These are phyloP conservation scores for Perkinsus chesapeaki DNA, from an alignment of 169 alveolate species.

Conservation along the genomic window DNA sequence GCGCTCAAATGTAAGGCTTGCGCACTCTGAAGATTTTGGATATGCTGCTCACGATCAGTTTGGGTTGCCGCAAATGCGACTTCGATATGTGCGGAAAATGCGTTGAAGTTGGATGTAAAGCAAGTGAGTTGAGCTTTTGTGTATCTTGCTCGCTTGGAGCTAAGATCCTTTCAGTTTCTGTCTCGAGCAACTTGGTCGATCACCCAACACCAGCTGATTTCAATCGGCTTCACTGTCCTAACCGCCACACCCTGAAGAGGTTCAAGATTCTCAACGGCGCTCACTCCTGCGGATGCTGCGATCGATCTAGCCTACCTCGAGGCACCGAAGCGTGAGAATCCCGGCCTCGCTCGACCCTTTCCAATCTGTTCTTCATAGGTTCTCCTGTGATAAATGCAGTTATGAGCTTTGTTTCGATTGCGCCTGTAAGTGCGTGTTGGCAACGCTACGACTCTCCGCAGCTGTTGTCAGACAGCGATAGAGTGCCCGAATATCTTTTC, in stretches of 20 bases:
- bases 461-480: too few species aligned
- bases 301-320: background rate
- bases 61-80: background rate
- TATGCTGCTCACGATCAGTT: background rate
- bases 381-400: background rate
- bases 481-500: too few species aligned
- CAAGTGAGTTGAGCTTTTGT: background rate
- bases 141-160: background rate
- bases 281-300: background rate
- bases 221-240: background rate
- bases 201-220: background rate
- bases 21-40: background rate
- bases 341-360: background rate
- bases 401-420: background rate
- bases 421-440: background rate
- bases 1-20: background rate
- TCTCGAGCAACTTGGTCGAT: background rate
- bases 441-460: too few species aligned
- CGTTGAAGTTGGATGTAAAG: background rate
- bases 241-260: background rate
- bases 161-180: background rate
- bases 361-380: background rate
- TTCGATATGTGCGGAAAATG: background rate
- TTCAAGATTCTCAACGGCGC: background rate
- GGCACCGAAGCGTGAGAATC: background rate